Evolutionary conservation across 2,329 filamentous ascomycete species (phyloP).

Genomic region (Venturia carpophila): DNA sequence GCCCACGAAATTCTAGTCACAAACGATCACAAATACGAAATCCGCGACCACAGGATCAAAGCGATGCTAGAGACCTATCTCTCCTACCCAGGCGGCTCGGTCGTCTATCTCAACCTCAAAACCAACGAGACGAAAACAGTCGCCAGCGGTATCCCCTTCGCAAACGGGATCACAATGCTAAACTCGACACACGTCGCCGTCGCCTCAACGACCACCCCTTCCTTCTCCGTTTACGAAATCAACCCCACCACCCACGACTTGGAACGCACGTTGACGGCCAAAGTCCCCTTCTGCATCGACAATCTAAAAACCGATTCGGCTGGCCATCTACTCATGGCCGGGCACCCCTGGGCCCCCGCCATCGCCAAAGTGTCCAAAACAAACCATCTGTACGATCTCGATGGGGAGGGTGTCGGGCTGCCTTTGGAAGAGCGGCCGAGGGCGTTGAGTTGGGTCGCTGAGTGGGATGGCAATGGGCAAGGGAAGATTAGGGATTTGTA

Average conservation of each 20-base stretch:
- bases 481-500: conserved; percentile 30
- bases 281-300: conserved; percentile 32
- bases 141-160: conserved; percentile 30
- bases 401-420: conserved; percentile 16
- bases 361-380: conserved; percentile 24
- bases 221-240: conserved; percentile 31
- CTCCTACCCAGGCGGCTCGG: conserved; percentile 30
- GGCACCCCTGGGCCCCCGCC: conserved; percentile 33
- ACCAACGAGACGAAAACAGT: conserved; percentile 23
- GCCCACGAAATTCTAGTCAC: conserved; percentile 32
- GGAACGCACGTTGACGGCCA: conserved; percentile 19
- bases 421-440: conserved; percentile 22
- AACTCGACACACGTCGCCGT: conserved; percentile 34
- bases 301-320: conserved; percentile 34
- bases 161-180: conserved; percentile 35
- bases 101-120: conserved; percentile 31
- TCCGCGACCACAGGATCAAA: conserved; percentile 25
- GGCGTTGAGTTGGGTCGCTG: conserved; percentile 32
- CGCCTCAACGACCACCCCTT: conserved; percentile 30
- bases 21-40: conserved; percentile 36
- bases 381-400: conserved; percentile 22
- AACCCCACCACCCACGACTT: conserved; percentile 21
- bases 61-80: conserved; percentile 34
- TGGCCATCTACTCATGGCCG: conserved; percentile 35
- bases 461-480: conserved; percentile 33